Evolutionary conservation across 345 rosid species (phyloP), one percentile per base, ranked within the genome.

Genomic region (Eucalyptus cloeziana): DNA sequence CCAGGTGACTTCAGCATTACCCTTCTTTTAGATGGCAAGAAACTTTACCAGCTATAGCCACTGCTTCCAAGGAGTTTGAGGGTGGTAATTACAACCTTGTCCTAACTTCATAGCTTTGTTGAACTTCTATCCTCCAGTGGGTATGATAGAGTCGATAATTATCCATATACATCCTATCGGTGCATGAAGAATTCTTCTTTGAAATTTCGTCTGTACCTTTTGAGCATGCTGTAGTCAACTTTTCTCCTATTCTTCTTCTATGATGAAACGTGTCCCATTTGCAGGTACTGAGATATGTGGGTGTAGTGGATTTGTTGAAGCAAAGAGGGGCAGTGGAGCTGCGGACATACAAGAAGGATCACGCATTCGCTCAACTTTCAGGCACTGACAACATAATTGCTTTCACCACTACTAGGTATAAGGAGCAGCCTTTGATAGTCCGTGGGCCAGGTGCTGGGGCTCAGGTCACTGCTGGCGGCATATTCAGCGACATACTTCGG

Each of bases 401-500:
- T 58, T 97, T 98, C 95, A 95, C 99, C 33, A 97, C 99, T 15
- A 91, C 91, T 87, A 95, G 99, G 90, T 96, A 97, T 94, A 96
- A 93, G 92, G 95, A 95, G 30, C 99, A 97, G 89, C 99, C 99
- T 15, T 92, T 98, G 52, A 98, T 98, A 44, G 98, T 97, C 56
- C 97, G 99, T 13, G 99, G 99, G 11, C 99, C 99, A 8, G 99
- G 99, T 43, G 99, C 99, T 12, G 99, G 99, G 56, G 99, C 99
- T 47, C 96, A 98, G 92, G 99, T 97, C 88, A 98, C 99, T 3
- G 99, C 99, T 4, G 99, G 99, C 60, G 99, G 99, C 81, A 93
- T 98, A 88, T 98, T 98, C 96, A 95, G 97, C 49, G 99, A 97
- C 91, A 93, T 98, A 40, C 86, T 97, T 89, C 96, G 96, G 71